Evolutionary conservation across 2,329 filamentous ascomycete genomes (phyloP).

Genomic region (Pseudocercospora fuligena): DNA sequence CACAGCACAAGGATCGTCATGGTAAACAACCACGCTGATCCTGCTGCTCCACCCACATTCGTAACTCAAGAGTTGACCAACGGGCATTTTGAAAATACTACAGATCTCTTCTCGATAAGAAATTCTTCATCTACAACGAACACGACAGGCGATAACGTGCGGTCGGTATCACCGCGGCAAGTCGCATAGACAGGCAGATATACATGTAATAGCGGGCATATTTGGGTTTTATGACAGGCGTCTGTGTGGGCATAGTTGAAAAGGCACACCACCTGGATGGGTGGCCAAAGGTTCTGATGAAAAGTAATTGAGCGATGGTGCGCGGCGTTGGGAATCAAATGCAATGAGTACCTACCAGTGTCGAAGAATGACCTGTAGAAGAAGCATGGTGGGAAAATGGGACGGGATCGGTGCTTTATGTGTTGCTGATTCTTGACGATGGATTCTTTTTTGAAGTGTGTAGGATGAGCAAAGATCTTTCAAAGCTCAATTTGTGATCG

Average conservation of each 20-base stretch:
- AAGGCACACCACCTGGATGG: background rate
- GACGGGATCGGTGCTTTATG: background rate
- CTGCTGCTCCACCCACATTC: background rate
- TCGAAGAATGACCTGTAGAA: background rate
- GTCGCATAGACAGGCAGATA: background rate
- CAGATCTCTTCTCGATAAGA: slow-evolving; percentile 3
- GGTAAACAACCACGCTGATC: slow-evolving; percentile 11
- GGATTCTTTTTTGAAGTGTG: background rate
- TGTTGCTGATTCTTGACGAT: background rate
- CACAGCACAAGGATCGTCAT: slow-evolving; percentile 27
- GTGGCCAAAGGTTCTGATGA: background rate
- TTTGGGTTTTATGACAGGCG: background rate
- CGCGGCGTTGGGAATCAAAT: background rate
- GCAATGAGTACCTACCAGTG: background rate
- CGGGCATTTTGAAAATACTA: slow-evolving; percentile 3
- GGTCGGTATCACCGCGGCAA: slow-evolving; percentile 9
- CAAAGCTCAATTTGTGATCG: background rate
- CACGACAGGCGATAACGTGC: slow-evolving; percentile 7
- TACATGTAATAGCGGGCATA: background rate
- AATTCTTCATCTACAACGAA: slow-evolving; percentile 6
- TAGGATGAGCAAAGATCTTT: background rate
- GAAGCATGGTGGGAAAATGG: background rate
- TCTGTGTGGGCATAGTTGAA: background rate
- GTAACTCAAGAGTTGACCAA: background rate
- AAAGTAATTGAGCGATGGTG: slow-evolving; percentile 6